phyloP scores from a whole-genome alignment of 495 filamentous ascomycete genomes.

The Hyaloscypha bicolor region DNA sequence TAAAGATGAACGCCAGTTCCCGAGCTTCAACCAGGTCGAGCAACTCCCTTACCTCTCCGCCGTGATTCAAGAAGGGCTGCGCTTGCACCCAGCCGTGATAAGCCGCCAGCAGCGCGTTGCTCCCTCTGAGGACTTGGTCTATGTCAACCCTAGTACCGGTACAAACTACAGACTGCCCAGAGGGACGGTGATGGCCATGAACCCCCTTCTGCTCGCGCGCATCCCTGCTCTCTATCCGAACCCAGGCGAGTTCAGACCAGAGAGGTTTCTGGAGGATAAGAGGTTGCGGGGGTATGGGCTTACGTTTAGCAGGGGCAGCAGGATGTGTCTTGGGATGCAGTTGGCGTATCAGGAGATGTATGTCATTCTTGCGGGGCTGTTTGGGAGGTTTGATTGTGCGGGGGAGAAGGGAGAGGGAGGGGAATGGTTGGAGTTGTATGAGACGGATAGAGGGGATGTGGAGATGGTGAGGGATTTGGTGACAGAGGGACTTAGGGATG shows the following conservation, averaged over 20 bases:
- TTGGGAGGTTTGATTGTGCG: slow-evolving; percentile 33
- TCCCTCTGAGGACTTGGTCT: slow-evolving; percentile 26
- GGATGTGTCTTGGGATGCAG: slow-evolving; percentile 52
- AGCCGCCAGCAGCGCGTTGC: slow-evolving; percentile 36
- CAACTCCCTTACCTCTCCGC: slow-evolving; percentile 17
- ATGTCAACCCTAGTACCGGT: background rate
- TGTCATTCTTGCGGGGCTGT: slow-evolving; percentile 37
- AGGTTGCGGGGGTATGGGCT: slow-evolving; percentile 42
- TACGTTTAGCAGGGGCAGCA: slow-evolving; percentile 44
- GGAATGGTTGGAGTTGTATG: slow-evolving; percentile 20
- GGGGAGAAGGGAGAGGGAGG: slow-evolving; percentile 8
- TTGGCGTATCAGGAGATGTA: slow-evolving; percentile 46
- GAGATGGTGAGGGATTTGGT: slow-evolving; percentile 14
- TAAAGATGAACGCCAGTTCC: background rate
- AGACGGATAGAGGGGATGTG: slow-evolving; percentile 22
- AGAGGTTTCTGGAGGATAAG: slow-evolving; percentile 48
- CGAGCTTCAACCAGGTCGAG: slow-evolving; percentile 45
- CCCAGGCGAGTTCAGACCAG: slow-evolving; percentile 47
- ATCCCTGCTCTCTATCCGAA: slow-evolving; percentile 49
- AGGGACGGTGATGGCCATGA: slow-evolving; percentile 45
- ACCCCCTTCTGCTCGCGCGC: slow-evolving; percentile 2
- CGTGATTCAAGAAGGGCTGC: slow-evolving; percentile 19
- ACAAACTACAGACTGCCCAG: slow-evolving; percentile 7
- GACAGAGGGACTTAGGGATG: background rate
- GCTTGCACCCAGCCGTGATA: slow-evolving; percentile 36